phyloP scores from a whole-genome alignment of 495 filamentous ascomycete species.

The Aspergillus campestris region DNA sequence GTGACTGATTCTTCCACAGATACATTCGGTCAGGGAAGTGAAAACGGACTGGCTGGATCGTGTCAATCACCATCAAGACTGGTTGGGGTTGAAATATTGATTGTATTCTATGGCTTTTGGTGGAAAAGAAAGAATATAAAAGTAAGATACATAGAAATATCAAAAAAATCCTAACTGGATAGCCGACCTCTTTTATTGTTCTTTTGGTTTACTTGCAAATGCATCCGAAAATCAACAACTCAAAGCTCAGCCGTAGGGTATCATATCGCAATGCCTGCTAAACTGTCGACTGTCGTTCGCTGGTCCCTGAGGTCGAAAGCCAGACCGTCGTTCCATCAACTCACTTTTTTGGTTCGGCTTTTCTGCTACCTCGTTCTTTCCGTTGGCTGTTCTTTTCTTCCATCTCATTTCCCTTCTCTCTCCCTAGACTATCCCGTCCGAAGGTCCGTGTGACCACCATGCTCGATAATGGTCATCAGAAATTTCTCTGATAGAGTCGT shows the following conservation, averaged over 20 bases:
- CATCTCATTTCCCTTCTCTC: too few species aligned
- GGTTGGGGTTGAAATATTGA: too few species aligned
- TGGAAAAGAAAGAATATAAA: background rate
- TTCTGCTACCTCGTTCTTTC: background rate
- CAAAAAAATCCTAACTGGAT: background rate
- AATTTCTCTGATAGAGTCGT: too few species aligned
- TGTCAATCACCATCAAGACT: too few species aligned
- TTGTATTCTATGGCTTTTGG: too few species aligned
- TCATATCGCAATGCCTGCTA: conserved; percentile 45
- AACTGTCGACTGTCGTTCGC: conserved; percentile 38
- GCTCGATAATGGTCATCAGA: too few species aligned
- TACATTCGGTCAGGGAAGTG: too few species aligned
- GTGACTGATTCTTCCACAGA: too few species aligned
- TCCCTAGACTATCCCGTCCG: too few species aligned
- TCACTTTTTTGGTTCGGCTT: background rate
- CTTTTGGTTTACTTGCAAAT: conserved; percentile 15
- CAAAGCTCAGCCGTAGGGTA: conserved; percentile 42
- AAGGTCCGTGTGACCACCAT: too few species aligned
- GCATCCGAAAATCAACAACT: conserved; percentile 22
- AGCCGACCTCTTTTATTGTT: conserved; percentile 6
- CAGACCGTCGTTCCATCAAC: conserved; percentile 2
- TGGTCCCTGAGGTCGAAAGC: conserved; percentile 11
- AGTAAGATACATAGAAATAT: background rate
- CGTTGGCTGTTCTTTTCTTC: too few species aligned
- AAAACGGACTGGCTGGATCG: too few species aligned